Evolutionary conservation across 2,329 filamentous ascomycete genomes (phyloP).

Genomic region (Ophiostoma australiae): DNA sequence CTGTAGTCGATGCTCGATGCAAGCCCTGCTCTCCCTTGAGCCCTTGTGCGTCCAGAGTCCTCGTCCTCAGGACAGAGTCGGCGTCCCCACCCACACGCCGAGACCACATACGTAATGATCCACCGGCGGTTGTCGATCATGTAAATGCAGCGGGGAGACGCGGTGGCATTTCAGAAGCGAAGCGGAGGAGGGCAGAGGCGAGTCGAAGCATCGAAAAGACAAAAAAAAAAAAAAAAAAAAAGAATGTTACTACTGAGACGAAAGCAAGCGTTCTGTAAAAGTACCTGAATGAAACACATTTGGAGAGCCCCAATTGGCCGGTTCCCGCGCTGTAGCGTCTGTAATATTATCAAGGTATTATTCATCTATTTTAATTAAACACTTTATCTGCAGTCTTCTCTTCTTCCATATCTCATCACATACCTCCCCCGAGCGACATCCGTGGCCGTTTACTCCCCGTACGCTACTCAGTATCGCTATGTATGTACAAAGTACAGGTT

Average conservation of each 20-base stretch:
- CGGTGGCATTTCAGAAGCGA: neutral
- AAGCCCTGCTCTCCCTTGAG: no score
- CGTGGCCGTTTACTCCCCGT: neutral
- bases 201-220: no score
- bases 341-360: no score
- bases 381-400: no score
- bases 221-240: no score
- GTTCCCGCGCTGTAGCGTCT: neutral
- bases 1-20: no score
- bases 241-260: no score
- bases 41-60: no score
- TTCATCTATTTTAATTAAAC: no score
- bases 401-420: neutral
- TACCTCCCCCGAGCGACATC: neutral
- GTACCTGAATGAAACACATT: neutral
- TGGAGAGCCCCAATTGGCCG: neutral
- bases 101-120: conserved; percentile 8
- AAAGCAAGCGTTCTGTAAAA: neutral
- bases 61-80: no score
- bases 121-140: conserved; percentile 6
- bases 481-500: no score
- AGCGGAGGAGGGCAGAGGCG: neutral
- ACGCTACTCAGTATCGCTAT: no score
- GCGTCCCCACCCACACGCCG: neutral
- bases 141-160: neutral